A percentile compares a stretch with the other conserved stretches of the same genome.
phyloP scores from a whole-genome alignment of 202 grass and related monocot genomes.

The Schoenoplectus tabernaemontani region DNA sequence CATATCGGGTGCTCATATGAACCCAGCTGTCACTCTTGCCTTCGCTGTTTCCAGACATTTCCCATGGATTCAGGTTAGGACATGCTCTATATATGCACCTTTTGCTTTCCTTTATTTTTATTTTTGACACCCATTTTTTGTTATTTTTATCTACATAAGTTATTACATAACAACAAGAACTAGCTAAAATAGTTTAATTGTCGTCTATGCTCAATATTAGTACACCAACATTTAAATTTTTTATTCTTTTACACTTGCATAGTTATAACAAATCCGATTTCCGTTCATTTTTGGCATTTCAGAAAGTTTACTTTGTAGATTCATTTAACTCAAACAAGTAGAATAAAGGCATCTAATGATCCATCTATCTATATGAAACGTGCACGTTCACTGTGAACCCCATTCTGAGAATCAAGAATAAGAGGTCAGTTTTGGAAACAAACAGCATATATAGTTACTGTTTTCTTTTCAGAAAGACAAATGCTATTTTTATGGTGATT shows the following conservation, averaged over 20 bases:
- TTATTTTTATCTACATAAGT: neutral
- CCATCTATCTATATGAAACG: neutral
- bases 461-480: conserved; percentile 1
- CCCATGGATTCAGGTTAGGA: conserved; percentile 62
- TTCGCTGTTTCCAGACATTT: conserved; percentile 76
- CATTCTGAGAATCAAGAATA: neutral
- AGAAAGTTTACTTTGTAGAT: neutral
- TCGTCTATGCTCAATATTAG: too few relatives aligned
- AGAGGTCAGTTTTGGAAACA: neutral
- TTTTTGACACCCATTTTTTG: too few relatives aligned
- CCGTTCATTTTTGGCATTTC: neutral
- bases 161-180: neutral
- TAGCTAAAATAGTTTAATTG: too few relatives aligned
- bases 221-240: too few relatives aligned
- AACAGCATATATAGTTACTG: neutral
- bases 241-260: too few relatives aligned
- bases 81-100: neutral
- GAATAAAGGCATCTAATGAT: conserved; percentile 4
- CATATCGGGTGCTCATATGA: conserved; percentile 87
- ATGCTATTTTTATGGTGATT: conserved; percentile 9
- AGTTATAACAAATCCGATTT: too few relatives aligned
- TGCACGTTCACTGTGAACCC: neutral
- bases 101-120: neutral
- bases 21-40: conserved; percentile 75
- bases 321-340: too few relatives aligned